phyloP scores from a whole-genome alignment of 495 filamentous ascomycete genomes.

The Tuber borchii region DNA sequence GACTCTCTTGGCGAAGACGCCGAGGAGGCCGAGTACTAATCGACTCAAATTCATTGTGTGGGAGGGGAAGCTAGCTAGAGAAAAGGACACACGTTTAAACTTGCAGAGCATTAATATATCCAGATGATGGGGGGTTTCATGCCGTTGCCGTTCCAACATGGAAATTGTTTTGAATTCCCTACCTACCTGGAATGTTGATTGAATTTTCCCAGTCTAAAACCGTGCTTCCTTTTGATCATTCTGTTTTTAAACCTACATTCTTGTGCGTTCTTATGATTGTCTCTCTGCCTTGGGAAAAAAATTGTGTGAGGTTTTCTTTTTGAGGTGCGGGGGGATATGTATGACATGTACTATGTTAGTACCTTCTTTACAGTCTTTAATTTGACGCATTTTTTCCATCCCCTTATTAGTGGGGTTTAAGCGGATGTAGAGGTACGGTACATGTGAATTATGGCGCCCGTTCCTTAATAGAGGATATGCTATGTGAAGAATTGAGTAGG shows the following conservation, averaged over 20 bases:
- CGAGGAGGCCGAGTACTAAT: conserved; percentile 91
- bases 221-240: not conserved
- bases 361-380: conserved; percentile 5
- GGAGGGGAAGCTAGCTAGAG: conserved; percentile 28
- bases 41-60: conserved; percentile 18
- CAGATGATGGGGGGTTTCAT: conserved; percentile 26
- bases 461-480: not conserved
- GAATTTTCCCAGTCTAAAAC: not conserved
- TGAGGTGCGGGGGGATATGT: conserved; percentile 5
- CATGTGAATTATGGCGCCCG: not conserved
- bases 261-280: conserved; percentile 5
- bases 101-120: conserved; percentile 38
- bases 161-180: not conserved
- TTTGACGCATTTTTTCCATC: not conserved
- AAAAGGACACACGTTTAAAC: conserved; percentile 30
- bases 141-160: conserved; percentile 19
- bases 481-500: not conserved
- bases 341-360: conserved; percentile 5
- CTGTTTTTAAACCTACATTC: conserved; percentile 4
- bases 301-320: conserved; percentile 6
- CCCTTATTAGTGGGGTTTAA: not conserved
- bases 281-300: conserved; percentile 5
- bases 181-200: not conserved
- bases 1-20: conserved; percentile 86
- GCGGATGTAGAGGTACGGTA: not conserved